These are phyloP conservation scores for Trypanosoma cruzi DNA, from an alignment of 208 protist species.

Conservation along the genomic window DNA sequence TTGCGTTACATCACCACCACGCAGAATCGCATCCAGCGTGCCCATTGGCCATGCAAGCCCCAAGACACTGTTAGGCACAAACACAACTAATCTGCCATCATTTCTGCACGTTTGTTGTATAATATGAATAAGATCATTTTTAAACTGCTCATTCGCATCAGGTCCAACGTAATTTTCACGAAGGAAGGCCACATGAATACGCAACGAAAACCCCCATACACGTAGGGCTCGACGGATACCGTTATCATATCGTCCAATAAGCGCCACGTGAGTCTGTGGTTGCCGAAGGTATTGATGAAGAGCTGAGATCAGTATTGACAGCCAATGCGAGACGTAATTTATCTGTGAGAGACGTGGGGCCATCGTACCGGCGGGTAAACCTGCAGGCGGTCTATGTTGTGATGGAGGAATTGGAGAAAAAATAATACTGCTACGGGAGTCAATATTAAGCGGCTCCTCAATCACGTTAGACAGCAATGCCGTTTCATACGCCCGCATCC, in stretches of 20 bases:
- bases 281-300: slow-evolving; percentile 30
- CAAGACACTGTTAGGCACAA: slow-evolving; percentile 61
- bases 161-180: slow-evolving; percentile 23
- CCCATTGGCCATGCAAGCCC: slow-evolving; percentile 43
- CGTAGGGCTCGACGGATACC: slow-evolving; percentile 59
- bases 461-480: background rate
- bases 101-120: slow-evolving; percentile 49
- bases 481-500: slow-evolving; percentile 12
- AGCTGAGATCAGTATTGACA: slow-evolving; percentile 7
- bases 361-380: background rate
- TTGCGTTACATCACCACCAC: slow-evolving; percentile 61
- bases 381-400: background rate
- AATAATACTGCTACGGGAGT: background rate
- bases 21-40: slow-evolving; percentile 57
- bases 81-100: slow-evolving; percentile 53
- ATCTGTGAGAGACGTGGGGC: background rate
- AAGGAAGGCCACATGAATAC: slow-evolving; percentile 56
- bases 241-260: slow-evolving; percentile 50
- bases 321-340: slow-evolving; percentile 11
- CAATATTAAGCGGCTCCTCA: slow-evolving; percentile 7
- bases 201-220: slow-evolving; percentile 50
- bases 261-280: slow-evolving; percentile 41
- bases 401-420: background rate
- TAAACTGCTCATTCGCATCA: slow-evolving; percentile 41
- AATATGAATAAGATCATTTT: slow-evolving; percentile 50